Conservation (phyloP, 345 rosid genomes). For the Limnanthes douglasii region DNA sequence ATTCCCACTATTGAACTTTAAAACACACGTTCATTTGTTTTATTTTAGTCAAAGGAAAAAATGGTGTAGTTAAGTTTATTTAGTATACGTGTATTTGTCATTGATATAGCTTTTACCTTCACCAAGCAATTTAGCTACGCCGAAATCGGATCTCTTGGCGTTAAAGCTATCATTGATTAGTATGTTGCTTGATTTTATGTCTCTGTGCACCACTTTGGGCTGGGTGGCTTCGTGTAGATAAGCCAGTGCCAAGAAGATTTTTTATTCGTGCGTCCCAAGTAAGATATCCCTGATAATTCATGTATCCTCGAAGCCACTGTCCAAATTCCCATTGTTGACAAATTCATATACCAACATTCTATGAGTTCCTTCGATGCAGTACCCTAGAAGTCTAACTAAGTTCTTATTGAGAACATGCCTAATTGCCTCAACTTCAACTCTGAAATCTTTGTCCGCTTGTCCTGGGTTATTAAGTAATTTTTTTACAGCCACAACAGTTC, state of each 20-base stretch:
- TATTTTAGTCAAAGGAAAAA: too few relatives aligned
- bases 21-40: too few relatives aligned
- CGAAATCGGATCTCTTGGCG: slow-evolving; percentile 94
- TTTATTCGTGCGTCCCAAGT: slow-evolving; percentile 89
- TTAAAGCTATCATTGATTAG: slow-evolving; percentile 74
- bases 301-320: slow-evolving; percentile 71
- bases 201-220: slow-evolving; percentile 92
- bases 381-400: too few relatives aligned
- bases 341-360: slow-evolving; percentile 88
- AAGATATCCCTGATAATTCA: slow-evolving; percentile 36
- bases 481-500: too few relatives aligned
- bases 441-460: too few relatives aligned
- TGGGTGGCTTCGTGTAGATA: slow-evolving; percentile 97
- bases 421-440: too few relatives aligned
- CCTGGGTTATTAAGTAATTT: too few relatives aligned
- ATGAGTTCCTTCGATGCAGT: too few relatives aligned
- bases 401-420: too few relatives aligned
- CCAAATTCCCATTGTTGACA: slow-evolving; percentile 79
- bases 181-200: slow-evolving; percentile 94
- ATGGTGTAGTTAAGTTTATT: too few relatives aligned
- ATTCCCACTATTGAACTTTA: too few relatives aligned
- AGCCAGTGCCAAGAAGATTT: slow-evolving; percentile 63
- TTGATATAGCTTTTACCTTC: slow-evolving; percentile 85
- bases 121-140: slow-evolving; percentile 84
- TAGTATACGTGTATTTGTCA: too few relatives aligned